phyloP scores from a whole-genome alignment of 805 yeast genomes.

The Geotrichum ghanense region DNA sequence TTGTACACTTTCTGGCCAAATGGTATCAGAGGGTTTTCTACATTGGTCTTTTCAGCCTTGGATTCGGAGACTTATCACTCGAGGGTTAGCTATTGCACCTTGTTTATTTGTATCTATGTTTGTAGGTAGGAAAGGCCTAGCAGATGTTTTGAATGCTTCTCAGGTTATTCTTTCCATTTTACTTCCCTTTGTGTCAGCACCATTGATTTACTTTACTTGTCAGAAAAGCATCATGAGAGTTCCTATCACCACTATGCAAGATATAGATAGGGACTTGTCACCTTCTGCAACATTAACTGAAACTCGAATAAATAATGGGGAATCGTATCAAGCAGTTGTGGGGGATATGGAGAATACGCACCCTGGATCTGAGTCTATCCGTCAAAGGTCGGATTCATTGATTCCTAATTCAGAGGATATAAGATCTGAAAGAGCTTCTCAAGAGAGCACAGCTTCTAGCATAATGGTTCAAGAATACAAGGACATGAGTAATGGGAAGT shows the following conservation, averaged over 20 bases:
- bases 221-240: conserved; percentile 51
- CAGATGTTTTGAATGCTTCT: conserved; percentile 57
- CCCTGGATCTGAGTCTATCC: not conserved
- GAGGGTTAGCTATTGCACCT: conserved; percentile 77
- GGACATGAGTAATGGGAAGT: conserved; percentile 61
- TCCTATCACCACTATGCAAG: conserved; percentile 8
- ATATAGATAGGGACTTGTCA: conserved; percentile 16
- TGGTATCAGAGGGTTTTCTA: conserved; percentile 84
- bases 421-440: not conserved
- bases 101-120: conserved; percentile 62
- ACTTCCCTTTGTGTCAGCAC: conserved; percentile 81
- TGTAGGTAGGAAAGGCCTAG: conserved; percentile 73
- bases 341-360: conserved; percentile 3
- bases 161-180: conserved; percentile 77
- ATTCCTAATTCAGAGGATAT: not conserved
- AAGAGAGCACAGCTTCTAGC: conserved; percentile 3
- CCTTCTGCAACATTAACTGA: conserved; percentile 12
- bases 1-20: conserved; percentile 88
- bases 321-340: conserved; percentile 2
- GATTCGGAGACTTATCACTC: conserved; percentile 63
- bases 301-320: not conserved
- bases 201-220: conserved; percentile 72
- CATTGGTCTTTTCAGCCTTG: conserved; percentile 76
- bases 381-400: not conserved
- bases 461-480: conserved; percentile 23